phyloP scores from a whole-genome alignment of 2,329 filamentous ascomycete genomes.

The Aphanoascus verrucosus region DNA sequence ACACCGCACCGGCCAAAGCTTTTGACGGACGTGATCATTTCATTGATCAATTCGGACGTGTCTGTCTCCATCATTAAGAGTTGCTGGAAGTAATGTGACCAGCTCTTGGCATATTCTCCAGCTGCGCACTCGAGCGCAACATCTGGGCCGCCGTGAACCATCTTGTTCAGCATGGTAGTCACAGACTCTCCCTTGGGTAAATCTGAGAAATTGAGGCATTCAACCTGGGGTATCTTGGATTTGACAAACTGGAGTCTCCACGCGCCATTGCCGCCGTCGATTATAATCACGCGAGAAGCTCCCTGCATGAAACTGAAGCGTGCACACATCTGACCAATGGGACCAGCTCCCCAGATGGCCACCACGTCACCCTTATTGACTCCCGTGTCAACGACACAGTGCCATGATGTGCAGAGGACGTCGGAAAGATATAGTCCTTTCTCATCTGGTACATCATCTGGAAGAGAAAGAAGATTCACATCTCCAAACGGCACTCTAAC shows the following conservation, averaged over 20 bases:
- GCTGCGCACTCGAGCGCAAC: constrained; percentile 59
- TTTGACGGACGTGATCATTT: constrained; percentile 44
- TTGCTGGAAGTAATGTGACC: constrained; percentile 51
- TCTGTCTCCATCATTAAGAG: constrained; percentile 66
- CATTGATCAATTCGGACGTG: constrained; percentile 55
- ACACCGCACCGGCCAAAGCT: constrained; percentile 58
- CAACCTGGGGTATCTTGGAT: constrained; percentile 53
- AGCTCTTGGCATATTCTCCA: constrained; percentile 53
- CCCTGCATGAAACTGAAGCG: constrained; percentile 59
- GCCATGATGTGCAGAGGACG: constrained; percentile 67
- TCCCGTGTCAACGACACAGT: constrained; percentile 71
- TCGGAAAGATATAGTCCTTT: constrained; percentile 74
- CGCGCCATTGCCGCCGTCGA: constrained; percentile 56
- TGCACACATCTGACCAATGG: constrained; percentile 70
- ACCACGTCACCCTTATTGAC: constrained; percentile 69
- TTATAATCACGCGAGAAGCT: constrained; percentile 63
- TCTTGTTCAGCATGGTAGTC: constrained; percentile 60
- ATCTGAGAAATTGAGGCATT: constrained; percentile 59
- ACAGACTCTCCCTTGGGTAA: constrained; percentile 54
- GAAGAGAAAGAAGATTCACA: constrained; percentile 69
- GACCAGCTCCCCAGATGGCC: constrained; percentile 77
- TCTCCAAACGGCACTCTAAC: constrained; percentile 71
- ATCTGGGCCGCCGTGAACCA: constrained; percentile 64
- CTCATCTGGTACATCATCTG: constrained; percentile 71
- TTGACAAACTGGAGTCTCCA: constrained; percentile 60